These are phyloP conservation scores for Aspergillus nidulans DNA, from an alignment of 495 filamentous ascomycete species.

Conservation along the genomic window DNA sequence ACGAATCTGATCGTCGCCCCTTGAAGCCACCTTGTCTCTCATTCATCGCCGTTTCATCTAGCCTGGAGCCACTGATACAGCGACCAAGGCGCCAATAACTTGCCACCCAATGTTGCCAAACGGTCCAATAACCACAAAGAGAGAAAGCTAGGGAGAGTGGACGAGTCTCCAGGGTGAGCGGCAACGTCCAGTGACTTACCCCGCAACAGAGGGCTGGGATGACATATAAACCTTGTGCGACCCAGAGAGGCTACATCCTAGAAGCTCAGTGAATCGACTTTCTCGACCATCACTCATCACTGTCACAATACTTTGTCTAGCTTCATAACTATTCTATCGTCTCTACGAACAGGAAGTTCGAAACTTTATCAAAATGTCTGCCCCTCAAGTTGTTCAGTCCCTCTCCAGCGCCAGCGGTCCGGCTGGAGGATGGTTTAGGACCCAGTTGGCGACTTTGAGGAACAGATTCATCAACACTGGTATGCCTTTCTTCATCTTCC, in stretches of 20 bases:
- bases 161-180: slow-evolving; percentile 5
- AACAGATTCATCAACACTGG: slow-evolving; percentile 22
- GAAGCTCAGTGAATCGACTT: not conserved
- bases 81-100: slow-evolving; percentile 6
- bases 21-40: not conserved
- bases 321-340: not conserved
- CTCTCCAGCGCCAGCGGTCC: slow-evolving; percentile 18
- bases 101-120: not conserved
- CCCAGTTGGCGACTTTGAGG: slow-evolving; percentile 15
- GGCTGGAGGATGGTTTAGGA: slow-evolving; percentile 17
- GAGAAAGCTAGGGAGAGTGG: slow-evolving; percentile 1
- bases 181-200: slow-evolving; percentile 15
- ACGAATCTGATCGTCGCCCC: not conserved
- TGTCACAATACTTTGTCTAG: not conserved
- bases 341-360: not conserved
- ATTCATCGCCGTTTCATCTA: not conserved
- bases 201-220: slow-evolving; percentile 13
- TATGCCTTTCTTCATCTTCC: slow-evolving; percentile 4
- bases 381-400: slow-evolving; percentile 19
- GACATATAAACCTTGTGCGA: slow-evolving; percentile 20
- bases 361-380: slow-evolving; percentile 18
- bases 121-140: not conserved
- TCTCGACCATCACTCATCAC: not conserved
- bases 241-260: not conserved
- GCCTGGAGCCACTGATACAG: not conserved